phyloP scores from a whole-genome alignment of 108 stramenopile genomes.

The Fistulifera pelliculosa region DNA sequence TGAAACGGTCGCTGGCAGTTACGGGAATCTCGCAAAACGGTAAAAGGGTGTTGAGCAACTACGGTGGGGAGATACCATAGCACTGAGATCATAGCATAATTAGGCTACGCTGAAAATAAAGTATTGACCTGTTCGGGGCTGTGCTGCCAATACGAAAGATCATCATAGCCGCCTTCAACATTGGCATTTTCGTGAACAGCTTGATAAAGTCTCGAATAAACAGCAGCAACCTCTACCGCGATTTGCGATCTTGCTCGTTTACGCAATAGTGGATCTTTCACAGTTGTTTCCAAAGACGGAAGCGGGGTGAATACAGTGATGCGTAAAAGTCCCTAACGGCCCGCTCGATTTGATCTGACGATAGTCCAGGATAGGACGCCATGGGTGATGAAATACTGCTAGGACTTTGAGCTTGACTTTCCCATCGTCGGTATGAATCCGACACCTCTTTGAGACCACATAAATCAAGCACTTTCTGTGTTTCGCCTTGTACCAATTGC shows the following conservation, averaged over 20 bases:
- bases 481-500: constrained; percentile 48
- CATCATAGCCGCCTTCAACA: constrained; percentile 68
- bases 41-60: too few relatives aligned
- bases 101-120: constrained; percentile 10
- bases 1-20: too few relatives aligned
- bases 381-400: constrained; percentile 33
- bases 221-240: constrained; percentile 42
- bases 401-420: not conserved
- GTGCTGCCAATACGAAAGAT: constrained; percentile 64
- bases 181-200: constrained; percentile 23
- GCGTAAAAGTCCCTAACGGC: constrained; percentile 75
- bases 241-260: constrained; percentile 61
- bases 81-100: too few relatives aligned
- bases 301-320: constrained; percentile 73
- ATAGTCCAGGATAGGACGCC: constrained; percentile 70
- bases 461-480: constrained; percentile 45
- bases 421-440: constrained; percentile 28
- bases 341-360: constrained; percentile 38
- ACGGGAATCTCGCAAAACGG: too few relatives aligned
- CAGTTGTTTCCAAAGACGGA: constrained; percentile 62
- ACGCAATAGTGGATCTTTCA: constrained; percentile 70
- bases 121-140: constrained; percentile 68
- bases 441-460: constrained; percentile 52
- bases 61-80: too few relatives aligned
- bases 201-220: constrained; percentile 48